Evolutionary conservation across 345 rosid species (phyloP), one percentile per base, ranked within the genome.

Genomic region (Cardamine chenopodiifolia): DNA sequence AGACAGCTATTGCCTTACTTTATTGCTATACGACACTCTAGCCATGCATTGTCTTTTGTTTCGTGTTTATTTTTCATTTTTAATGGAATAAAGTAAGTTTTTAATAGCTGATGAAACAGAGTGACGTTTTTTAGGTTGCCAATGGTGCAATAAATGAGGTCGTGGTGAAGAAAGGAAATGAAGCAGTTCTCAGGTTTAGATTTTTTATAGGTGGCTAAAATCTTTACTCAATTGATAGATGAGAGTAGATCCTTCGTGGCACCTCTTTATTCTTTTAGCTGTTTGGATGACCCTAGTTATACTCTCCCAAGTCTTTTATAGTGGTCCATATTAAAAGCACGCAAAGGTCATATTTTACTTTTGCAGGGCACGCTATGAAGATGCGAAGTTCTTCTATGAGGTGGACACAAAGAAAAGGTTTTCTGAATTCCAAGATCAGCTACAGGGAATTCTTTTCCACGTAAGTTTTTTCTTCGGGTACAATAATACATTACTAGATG

Each of bases 331-430:
- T 53, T 65, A 58, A 14, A 58, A 63, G 49, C 40, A 39, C 23
- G 12, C 47, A 59, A 49, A 22, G 69, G 40, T 52, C 64, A 42
- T 25, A 26, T 49, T 40, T 64, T 47, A 31, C 79, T 53, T 73
- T 52, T 81, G 78, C 83, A 94, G 98, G 82, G 98, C 98, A 80
- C 98, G 97, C 54, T 94, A 91, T 63, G 98, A 94, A 79, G 98
- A 94, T 77, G 98, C 98, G 23, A 91, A 88, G 80, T 94, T 91
- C 82, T 94, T 94, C 80, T 94, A 91, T 75, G 96, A 82, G 84
- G 80, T 87, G 82, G 98, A 94, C 83, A 86, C 88, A 20, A 78
- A 86, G 39, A 94, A 83, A 76, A 87, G 71, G 20, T 80, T 94
- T 63, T 81, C 83, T 42, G 95, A 87, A 73, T 91, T 94, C 76